phyloP scores from a whole-genome alignment of 2,329 filamentous ascomycete genomes.

The Exophiala oligosperma region DNA sequence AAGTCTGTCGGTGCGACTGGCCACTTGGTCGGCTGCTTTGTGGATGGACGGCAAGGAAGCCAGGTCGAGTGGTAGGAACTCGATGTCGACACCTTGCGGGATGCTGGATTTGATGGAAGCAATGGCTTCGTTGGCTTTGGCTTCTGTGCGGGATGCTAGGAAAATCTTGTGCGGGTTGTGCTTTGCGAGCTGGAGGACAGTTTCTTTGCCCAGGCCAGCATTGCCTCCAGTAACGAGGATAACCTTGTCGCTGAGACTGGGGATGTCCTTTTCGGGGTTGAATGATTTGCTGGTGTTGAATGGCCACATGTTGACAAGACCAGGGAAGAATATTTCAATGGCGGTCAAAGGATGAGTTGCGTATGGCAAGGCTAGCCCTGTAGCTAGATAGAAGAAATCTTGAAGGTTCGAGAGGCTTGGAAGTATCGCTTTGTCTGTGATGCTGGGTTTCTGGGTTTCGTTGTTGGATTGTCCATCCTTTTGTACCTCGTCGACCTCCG shows the following conservation, averaged over 20 bases:
- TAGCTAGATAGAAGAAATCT: slow-evolving; percentile 18
- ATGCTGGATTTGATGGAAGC: slow-evolving; percentile 40
- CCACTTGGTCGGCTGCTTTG: slow-evolving; percentile 45
- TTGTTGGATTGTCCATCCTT: not conserved
- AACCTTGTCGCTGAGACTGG: slow-evolving; percentile 41
- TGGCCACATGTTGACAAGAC: slow-evolving; percentile 24
- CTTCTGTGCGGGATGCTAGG: slow-evolving; percentile 52
- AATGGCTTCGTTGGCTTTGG: slow-evolving; percentile 47
- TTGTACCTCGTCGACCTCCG: not conserved
- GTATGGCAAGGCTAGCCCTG: slow-evolving; percentile 21
- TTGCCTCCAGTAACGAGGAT: slow-evolving; percentile 53
- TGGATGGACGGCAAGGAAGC: slow-evolving; percentile 51
- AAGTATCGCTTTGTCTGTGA: not conserved
- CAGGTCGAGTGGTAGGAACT: slow-evolving; percentile 51
- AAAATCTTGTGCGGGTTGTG: slow-evolving; percentile 56
- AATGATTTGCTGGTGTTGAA: slow-evolving; percentile 31
- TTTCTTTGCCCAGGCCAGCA: slow-evolving; percentile 48
- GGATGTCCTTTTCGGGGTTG: slow-evolving; percentile 47
- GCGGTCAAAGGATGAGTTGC: slow-evolving; percentile 22
- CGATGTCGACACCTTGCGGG: slow-evolving; percentile 39
- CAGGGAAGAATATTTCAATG: slow-evolving; percentile 20
- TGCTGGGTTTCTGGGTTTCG: not conserved
- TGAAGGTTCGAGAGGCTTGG: slow-evolving; percentile 5
- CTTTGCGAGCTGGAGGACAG: slow-evolving; percentile 43
- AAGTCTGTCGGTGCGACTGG: slow-evolving; percentile 41